Evolutionary conservation across 2,329 filamentous ascomycete genomes (phyloP).

Genomic region (Diplodia mutila): DNA sequence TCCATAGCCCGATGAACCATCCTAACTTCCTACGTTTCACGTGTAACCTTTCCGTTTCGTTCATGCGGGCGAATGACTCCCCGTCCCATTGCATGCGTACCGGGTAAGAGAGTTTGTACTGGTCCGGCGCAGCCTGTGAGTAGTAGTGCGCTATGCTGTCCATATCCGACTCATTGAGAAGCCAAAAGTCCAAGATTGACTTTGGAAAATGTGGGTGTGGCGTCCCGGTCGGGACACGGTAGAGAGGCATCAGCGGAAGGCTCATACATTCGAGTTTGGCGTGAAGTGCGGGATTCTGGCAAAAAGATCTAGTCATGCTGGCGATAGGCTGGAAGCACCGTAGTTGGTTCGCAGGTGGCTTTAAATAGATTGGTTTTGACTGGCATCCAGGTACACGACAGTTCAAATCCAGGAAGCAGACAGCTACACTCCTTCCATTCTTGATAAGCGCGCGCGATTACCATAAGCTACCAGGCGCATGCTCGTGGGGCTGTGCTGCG

Average conservation of each 20-base stretch:
- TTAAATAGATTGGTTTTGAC: neutral
- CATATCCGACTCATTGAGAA: slow-evolving; percentile 72
- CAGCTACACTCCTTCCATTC: neutral
- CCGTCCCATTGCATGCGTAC: slow-evolving; percentile 66
- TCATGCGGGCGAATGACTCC: slow-evolving; percentile 39
- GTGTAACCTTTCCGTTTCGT: neutral
- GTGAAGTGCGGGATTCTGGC: neutral
- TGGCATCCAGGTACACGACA: neutral
- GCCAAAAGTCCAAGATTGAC: slow-evolving; percentile 72
- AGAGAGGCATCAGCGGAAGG: slow-evolving; percentile 60
- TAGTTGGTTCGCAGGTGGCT: neutral
- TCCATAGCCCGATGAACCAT: neutral
- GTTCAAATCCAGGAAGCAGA: neutral
- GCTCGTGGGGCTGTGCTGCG: neutral
- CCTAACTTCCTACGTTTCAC: neutral
- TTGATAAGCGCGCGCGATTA: neutral
- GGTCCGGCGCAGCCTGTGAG: slow-evolving; percentile 66
- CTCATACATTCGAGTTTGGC: neutral
- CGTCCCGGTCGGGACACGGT: slow-evolving; percentile 57
- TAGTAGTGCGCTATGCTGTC: slow-evolving; percentile 73
- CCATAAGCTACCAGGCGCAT: neutral
- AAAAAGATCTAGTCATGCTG: neutral
- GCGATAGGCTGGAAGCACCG: neutral
- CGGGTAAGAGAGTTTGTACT: slow-evolving; percentile 64
- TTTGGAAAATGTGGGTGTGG: slow-evolving; percentile 68